These are phyloP conservation scores for Claviceps maximensis DNA, from an alignment of 2,329 filamentous ascomycete species.

Conservation along the genomic window DNA sequence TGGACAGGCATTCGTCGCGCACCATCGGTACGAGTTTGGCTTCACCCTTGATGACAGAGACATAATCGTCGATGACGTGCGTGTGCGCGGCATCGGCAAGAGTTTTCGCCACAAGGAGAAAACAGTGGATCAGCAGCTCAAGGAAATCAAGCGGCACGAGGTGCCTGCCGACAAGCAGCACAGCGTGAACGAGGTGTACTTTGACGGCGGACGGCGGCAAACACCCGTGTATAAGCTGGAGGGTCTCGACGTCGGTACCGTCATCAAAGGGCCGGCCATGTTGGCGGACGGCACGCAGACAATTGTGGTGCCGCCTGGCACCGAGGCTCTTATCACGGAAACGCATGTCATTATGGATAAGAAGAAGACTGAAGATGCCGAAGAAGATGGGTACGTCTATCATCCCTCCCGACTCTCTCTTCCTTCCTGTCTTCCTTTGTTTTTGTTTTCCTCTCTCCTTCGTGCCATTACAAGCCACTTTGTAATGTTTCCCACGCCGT, in stretches of 20 bases:
- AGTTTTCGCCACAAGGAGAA: constrained; percentile 68
- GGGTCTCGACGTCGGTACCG: constrained; percentile 57
- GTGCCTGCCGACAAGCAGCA: constrained; percentile 48
- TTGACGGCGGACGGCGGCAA: constrained; percentile 63
- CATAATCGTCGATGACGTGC: constrained; percentile 81
- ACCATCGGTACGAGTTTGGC: constrained; percentile 86
- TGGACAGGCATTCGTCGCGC: constrained; percentile 68
- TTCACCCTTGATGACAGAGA: constrained; percentile 77
- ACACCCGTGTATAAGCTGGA: constrained; percentile 77
- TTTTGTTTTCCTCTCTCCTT: neutral
- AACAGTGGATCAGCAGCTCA: constrained; percentile 74
- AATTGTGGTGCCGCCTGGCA: constrained; percentile 72
- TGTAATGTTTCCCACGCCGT: too few species aligned
- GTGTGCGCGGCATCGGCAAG: constrained; percentile 79
- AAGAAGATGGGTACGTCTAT: constrained; percentile 14
- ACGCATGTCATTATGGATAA: constrained; percentile 87
- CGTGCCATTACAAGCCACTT: neutral
- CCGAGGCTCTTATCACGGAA: constrained; percentile 63
- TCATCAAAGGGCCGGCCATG: constrained; percentile 68
- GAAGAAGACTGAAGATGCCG: constrained; percentile 35
- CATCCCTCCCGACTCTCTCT: neutral
- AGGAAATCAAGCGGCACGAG: constrained; percentile 48
- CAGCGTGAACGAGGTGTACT: constrained; percentile 61
- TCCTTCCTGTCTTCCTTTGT: too few species aligned
- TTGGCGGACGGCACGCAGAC: constrained; percentile 83